These are phyloP conservation scores for Cucurbitaria berberidis DNA, from an alignment of 2,329 filamentous ascomycete species.

Conservation along the genomic window DNA sequence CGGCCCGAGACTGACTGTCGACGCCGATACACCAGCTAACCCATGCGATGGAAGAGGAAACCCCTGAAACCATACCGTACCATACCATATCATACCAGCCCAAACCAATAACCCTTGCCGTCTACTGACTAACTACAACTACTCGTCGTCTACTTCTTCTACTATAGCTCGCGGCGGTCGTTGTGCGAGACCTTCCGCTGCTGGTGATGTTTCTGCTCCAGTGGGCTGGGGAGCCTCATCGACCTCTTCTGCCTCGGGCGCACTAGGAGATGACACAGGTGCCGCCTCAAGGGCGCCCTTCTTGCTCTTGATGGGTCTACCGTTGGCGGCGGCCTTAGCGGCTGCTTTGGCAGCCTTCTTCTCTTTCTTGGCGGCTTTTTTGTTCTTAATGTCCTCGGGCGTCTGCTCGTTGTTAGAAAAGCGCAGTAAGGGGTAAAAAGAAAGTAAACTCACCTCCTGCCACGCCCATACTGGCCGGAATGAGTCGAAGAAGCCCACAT, in stretches of 20 bases:
- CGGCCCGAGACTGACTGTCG: no score
- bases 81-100: neutral
- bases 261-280: slow-evolving; percentile 26
- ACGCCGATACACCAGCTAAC: slow-evolving; percentile 12
- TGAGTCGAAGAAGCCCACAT: slow-evolving; percentile 97
- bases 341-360: slow-evolving; percentile 44
- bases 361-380: slow-evolving; percentile 52
- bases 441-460: slow-evolving; percentile 74
- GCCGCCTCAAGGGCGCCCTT: slow-evolving; percentile 40
- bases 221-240: slow-evolving; percentile 37
- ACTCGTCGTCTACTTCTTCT: slow-evolving; percentile 48
- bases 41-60: slow-evolving; percentile 6
- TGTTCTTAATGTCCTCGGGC: slow-evolving; percentile 52
- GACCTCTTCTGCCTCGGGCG: slow-evolving; percentile 20
- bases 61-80: neutral
- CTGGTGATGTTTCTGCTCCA: slow-evolving; percentile 30
- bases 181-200: slow-evolving; percentile 30
- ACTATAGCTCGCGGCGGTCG: slow-evolving; percentile 44
- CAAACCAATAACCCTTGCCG: no score
- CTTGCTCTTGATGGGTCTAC: slow-evolving; percentile 38
- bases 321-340: slow-evolving; percentile 41
- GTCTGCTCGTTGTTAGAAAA: slow-evolving; percentile 25
- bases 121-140: no score
- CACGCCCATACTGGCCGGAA: slow-evolving; percentile 97
- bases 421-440: no score